Conservation (phyloP, 108 stramenopile species). For the Cyclotella choctawhatcheeana region DNA sequence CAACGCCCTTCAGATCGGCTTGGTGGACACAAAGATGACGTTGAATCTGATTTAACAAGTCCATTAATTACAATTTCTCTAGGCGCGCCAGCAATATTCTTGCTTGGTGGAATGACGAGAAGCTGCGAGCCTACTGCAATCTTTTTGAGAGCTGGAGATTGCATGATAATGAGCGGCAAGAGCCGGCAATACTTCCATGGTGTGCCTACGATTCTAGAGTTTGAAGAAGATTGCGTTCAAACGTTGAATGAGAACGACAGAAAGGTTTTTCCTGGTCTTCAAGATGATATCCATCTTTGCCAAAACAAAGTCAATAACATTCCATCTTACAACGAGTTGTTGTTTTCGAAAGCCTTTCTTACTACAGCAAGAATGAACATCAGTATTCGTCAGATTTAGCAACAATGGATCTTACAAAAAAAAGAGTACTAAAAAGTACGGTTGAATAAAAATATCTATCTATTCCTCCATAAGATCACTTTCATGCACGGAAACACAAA, state of each 20-base stretch:
- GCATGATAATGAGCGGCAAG: constrained; percentile 45
- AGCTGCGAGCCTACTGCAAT: constrained; percentile 35
- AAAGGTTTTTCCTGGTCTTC: constrained; percentile 7
- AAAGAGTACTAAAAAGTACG: too few relatives aligned
- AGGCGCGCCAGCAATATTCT: constrained; percentile 49
- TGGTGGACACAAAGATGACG: constrained; percentile 49
- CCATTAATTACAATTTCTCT: constrained; percentile 54
- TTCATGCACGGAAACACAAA: too few relatives aligned
- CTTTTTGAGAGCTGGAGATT: constrained; percentile 48
- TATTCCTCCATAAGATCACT: too few relatives aligned
- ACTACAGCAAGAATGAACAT: constrained; percentile 51
- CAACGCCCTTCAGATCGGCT: constrained; percentile 46
- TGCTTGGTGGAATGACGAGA: constrained; percentile 43
- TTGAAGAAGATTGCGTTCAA: constrained; percentile 7
- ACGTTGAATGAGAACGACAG: neutral
- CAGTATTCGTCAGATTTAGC: constrained; percentile 29
- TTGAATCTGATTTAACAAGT: constrained; percentile 49
- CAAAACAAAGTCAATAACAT: too few relatives aligned
- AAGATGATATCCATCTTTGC: neutral
- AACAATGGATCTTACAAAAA: too few relatives aligned
- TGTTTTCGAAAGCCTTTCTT: constrained; percentile 46
- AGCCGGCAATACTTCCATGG: constrained; percentile 51
- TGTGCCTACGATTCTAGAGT: constrained; percentile 47
- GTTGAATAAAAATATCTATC: too few relatives aligned
- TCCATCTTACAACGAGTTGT: constrained; percentile 34